Base-by-base conservation (phyloP, 2,329 filamentous ascomycete genomes). In the Incumbomyces lentus region DNA sequence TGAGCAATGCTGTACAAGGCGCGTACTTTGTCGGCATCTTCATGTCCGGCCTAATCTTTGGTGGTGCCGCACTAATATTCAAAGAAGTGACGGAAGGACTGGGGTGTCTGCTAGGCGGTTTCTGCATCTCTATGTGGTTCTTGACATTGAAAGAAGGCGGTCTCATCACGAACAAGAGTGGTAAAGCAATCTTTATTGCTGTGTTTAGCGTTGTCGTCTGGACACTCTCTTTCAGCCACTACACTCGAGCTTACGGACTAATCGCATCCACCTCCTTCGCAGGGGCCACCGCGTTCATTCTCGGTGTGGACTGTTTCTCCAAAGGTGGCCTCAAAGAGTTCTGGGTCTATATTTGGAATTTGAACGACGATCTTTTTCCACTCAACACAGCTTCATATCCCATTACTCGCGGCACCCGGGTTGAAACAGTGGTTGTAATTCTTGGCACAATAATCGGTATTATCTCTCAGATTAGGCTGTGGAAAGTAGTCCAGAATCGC, bases 281-380 rank as follows among this genome's bases (percentile, higher is more conserved):
- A 3, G 90, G 90, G 6, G 82, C 87, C 2, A 95, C 87, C 0
- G 78, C 78, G 2, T 72, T 83, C 1, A 76, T 94, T 12, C 66
- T 96, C 2, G 90, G 90, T 2, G 84, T 96, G 48, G 90, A 96
- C 62, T 94, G 87, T 64, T 93, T 90, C 58, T 90, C 82, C 58
- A 74, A 80, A 52, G 87, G 88, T n/a, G 90, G 90, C 0, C 69
- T 94, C 57, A 95, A 95, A 63, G 90, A 96, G 62, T 95, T 95
- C 56, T 96, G 90, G 90, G 75, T 86, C 5, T 96, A 93, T 62
- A 73, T 94, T 32, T 96, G 90, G 90, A 70, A 68, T 38, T 66
- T 96, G 33, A 95, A 95, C 62, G 70, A 79, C 35, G 73, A 84
- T 42, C 69, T 88, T 1, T 96, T 96, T 58, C 89, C 89, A 0